phyloP scores from a whole-genome alignment of 2,329 filamentous ascomycete species.

The Zymoseptoria brevis region DNA sequence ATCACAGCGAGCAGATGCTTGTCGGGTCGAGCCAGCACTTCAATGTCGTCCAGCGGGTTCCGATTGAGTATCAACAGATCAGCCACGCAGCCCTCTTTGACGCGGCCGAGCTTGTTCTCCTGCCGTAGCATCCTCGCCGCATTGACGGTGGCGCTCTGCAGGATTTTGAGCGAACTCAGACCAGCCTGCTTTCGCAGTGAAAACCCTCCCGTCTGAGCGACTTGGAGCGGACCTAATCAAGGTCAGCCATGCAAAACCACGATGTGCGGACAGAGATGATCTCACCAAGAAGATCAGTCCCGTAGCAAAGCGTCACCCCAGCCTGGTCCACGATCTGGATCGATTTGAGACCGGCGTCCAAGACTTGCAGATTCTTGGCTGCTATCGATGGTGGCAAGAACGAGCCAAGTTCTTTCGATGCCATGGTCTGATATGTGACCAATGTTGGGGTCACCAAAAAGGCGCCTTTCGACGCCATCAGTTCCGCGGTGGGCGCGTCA shows the following conservation, averaged over 20 bases:
- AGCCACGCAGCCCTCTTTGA: slow-evolving; percentile 44
- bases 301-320: slow-evolving; percentile 50
- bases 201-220: slow-evolving; percentile 46
- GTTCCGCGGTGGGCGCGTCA: slow-evolving; percentile 47
- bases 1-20: slow-evolving; percentile 44
- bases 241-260: neutral
- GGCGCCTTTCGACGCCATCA: slow-evolving; percentile 44
- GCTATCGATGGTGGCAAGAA: slow-evolving; percentile 40
- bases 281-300: slow-evolving; percentile 43
- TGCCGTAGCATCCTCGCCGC: slow-evolving; percentile 44
- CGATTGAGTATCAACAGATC: slow-evolving; percentile 46
- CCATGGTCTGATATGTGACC: slow-evolving; percentile 46
- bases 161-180: slow-evolving; percentile 36
- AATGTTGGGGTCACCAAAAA: slow-evolving; percentile 51
- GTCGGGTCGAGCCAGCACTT: slow-evolving; percentile 43
- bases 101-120: slow-evolving; percentile 42
- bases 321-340: slow-evolving; percentile 44
- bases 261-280: neutral
- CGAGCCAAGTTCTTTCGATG: slow-evolving; percentile 34
- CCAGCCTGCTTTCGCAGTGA: slow-evolving; percentile 38
- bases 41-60: slow-evolving; percentile 51
- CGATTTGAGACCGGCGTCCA: slow-evolving; percentile 40
- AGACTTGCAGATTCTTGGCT: slow-evolving; percentile 46
- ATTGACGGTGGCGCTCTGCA: slow-evolving; percentile 47
- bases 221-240: slow-evolving; percentile 36